These are phyloP conservation scores for Melaleuca alternifolia DNA, from an alignment of 345 rosid genomes.

Conservation along the genomic window DNA sequence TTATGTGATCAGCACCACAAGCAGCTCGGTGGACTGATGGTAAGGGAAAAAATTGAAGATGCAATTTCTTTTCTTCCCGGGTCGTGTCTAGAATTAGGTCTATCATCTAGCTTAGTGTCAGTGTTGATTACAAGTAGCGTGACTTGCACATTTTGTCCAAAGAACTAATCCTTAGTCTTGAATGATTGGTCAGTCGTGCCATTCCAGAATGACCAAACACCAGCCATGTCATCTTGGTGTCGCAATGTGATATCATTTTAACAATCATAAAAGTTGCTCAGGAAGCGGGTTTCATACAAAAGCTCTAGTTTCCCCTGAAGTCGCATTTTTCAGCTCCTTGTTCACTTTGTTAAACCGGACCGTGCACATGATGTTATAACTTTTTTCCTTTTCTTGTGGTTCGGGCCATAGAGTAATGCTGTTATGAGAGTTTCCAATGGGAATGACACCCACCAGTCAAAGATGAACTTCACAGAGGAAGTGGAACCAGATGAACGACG, in stretches of 20 bases:
- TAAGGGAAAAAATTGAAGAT: constrained; percentile 3
- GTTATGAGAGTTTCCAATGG: constrained; percentile 17
- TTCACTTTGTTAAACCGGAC: not conserved
- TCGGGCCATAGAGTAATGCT: constrained; percentile 28
- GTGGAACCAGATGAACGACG: constrained; percentile 85
- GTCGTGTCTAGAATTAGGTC: not conserved
- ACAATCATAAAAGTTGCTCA: not conserved
- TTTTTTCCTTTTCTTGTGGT: not conserved
- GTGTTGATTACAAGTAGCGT: not conserved
- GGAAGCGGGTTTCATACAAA: not conserved
- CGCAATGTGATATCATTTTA: not conserved
- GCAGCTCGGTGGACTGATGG: constrained; percentile 25
- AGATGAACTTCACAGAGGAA: constrained; percentile 16
- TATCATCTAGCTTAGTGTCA: not conserved
- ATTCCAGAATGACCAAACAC: not conserved
- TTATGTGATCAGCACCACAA: constrained; percentile 69
- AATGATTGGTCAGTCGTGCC: not conserved
- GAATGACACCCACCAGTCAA: constrained; percentile 19
- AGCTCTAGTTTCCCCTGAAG: not conserved
- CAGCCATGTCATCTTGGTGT: not conserved
- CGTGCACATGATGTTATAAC: not conserved
- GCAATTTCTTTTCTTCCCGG: not conserved
- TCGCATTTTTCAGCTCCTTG: not conserved
- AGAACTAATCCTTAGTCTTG: not conserved
- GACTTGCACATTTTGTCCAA: not conserved